These are phyloP conservation scores for Amaranthus palmeri DNA, from an alignment of 148 eudicot species.

Conservation along the genomic window DNA sequence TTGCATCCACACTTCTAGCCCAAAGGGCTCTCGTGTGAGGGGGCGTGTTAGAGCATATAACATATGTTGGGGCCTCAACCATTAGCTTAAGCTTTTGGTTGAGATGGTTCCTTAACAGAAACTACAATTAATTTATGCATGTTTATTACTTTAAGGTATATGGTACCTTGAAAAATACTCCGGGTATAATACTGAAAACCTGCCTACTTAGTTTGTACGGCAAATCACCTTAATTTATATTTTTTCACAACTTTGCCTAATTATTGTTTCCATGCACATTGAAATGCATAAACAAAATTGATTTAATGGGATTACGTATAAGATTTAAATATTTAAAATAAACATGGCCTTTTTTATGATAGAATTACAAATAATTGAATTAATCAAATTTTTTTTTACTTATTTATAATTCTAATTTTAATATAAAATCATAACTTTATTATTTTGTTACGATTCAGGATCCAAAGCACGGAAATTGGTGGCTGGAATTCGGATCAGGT, in stretches of 20 bases:
- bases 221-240: constrained; percentile 7
- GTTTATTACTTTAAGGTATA: constrained; percentile 6
- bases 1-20: too few relatives aligned
- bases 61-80: too few relatives aligned
- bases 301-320: too few relatives aligned
- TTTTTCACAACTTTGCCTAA: constrained; percentile 19
- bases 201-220: constrained; percentile 26
- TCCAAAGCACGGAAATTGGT: constrained; percentile 93
- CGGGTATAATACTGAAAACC: constrained; percentile 3
- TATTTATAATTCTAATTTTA: background rate
- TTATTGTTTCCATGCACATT: constrained; percentile 26
- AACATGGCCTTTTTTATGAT: too few relatives aligned
- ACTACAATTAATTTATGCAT: background rate
- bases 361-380: too few relatives aligned
- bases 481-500: constrained; percentile 89
- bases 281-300: background rate
- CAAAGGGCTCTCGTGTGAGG: too few relatives aligned
- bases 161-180: background rate
- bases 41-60: too few relatives aligned
- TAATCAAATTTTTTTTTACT: too few relatives aligned
- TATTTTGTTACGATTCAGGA: constrained; percentile 37
- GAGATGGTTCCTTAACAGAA: too few relatives aligned
- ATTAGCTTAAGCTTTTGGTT: too few relatives aligned
- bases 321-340: too few relatives aligned
- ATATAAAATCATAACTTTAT: background rate